Evolutionary conservation across 371 early-diverging fungal genomes (phyloP), one percentile per base, ranked within the genome.

Genomic region (Mucor piriformis): DNA sequence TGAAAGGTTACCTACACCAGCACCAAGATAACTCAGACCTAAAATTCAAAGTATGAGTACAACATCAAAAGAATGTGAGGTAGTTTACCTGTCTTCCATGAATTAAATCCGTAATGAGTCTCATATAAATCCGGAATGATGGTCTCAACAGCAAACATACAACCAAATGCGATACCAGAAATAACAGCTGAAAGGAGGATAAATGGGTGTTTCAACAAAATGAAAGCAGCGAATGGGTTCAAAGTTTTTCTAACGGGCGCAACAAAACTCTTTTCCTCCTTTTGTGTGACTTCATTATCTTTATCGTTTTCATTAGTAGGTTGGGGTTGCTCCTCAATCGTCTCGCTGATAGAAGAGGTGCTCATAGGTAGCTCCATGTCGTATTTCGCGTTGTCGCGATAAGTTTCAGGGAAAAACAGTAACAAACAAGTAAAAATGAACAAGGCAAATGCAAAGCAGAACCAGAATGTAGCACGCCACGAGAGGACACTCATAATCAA

Each of bases 401-500:
- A 86, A 0, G 89, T 88, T 54, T 90, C 90, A 1, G 86, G 86
- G 46, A 87, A 56, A 12, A 83, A 68, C 52, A 89, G 76, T 40
- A 83, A 65, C 2, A 62, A 40, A 20, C 57, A n/a, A 6, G 47
- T n/a, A 2, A 63, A 46, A 24, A 66, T 69, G 8, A 60, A 59
- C 15, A 63, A 42, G 11, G 61, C 66, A 55, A 69, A 61, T 10
- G 67, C 73, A 40, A 73, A 69, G 8, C 66, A 66, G 20, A 73
- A 64, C 69, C 66, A 63, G 29, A 73, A 73, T 2, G 69, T 69
- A 20, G 73, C 73, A 42, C 63, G 42, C 69, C 69, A 69, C 24
- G 49, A 38, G n/a, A 54, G 52, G 3, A 32, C 24, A 43, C 66
- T 73, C 59, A 70, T 61, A 20, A 66, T 63, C 37, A 73, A 49